Evolutionary conservation across 371 early-diverging fungal species (phyloP), one percentile per base, ranked within the genome.

Genomic region (Catenaria anguillulae): DNA sequence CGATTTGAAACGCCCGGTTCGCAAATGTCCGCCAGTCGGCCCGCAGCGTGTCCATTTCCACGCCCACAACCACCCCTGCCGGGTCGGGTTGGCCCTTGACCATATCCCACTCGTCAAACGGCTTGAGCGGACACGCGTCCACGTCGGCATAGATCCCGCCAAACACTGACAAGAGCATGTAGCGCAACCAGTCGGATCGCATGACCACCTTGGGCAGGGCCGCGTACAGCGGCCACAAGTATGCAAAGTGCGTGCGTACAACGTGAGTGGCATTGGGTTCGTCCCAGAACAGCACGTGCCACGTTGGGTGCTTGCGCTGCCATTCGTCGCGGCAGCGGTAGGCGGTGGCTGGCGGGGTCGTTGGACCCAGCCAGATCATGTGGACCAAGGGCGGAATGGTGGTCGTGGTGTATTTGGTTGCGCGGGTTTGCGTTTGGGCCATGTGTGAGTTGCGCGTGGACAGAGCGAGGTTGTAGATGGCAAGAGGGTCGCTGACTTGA

Each of bases 61-160:
- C 10, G 29, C 52, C 52, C 1, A 29, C 29, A 13, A 29, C 52
- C 15, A 50, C 21, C 19, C 40, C 40, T n/a, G n/a, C n/a, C n/a
- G n/a, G n/a, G n/a, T n/a, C n/a, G n/a, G n/a, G n/a, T n/a, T n/a
- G n/a, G n/a, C n/a, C 35, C 24, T n/a, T n/a, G n/a, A n/a, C n/a
- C n/a, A n/a, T n/a, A n/a, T n/a, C n/a, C 37, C 37, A 13, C 8
- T 66, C 63, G 65, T 29, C 21, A 8, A 63, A 23, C 21, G 63
- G 50, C 26, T 45, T 33, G n/a, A 65, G 36, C 36, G 40, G 43
- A 29, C 29, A 36, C n/a, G 64, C 54, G 43, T 64, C 64, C 26
- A 58, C n/a, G 54, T 64, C 64, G 55, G 45, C 50, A 29, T 63
- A 61, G 23, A 66, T 52, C 29, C 66, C 66, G n/a, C 66, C 66